These are phyloP conservation scores for Diutina sp. DNA, from an alignment of 1,139 yeast species.

Conservation along the genomic window DNA sequence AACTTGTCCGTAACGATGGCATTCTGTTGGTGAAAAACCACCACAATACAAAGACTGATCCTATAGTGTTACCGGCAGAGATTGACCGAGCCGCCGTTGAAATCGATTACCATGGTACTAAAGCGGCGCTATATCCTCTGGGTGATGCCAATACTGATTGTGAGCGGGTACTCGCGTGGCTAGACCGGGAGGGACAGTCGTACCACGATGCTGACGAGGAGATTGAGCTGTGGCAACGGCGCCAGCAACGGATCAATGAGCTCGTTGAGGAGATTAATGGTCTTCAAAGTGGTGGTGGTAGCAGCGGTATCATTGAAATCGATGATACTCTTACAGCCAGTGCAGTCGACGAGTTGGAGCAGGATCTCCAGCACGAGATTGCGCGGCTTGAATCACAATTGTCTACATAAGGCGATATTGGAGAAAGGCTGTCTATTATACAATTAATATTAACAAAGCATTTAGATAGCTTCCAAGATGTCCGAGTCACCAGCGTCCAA, in stretches of 20 bases:
- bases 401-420: too few relatives aligned
- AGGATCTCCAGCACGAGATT: background rate
- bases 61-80: background rate
- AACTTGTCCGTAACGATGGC: background rate
- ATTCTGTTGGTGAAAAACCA: background rate
- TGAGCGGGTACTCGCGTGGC: background rate
- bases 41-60: too few relatives aligned
- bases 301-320: background rate
- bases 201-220: background rate
- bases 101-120: background rate
- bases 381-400: background rate
- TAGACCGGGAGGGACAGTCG: background rate
- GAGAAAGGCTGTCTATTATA: background rate
- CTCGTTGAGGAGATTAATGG: background rate
- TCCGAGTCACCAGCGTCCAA: conserved; percentile 99
- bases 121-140: background rate
- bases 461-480: conserved; percentile 49
- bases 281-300: background rate
- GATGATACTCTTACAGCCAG: background rate
- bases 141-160: background rate
- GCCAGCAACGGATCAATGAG: background rate
- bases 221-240: background rate
- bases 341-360: background rate
- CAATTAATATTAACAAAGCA: background rate
- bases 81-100: background rate